Evolutionary conservation across 2,329 filamentous ascomycete species (phyloP), one percentile per base, ranked within the genome.

Genomic region (Xylaria sp.): DNA sequence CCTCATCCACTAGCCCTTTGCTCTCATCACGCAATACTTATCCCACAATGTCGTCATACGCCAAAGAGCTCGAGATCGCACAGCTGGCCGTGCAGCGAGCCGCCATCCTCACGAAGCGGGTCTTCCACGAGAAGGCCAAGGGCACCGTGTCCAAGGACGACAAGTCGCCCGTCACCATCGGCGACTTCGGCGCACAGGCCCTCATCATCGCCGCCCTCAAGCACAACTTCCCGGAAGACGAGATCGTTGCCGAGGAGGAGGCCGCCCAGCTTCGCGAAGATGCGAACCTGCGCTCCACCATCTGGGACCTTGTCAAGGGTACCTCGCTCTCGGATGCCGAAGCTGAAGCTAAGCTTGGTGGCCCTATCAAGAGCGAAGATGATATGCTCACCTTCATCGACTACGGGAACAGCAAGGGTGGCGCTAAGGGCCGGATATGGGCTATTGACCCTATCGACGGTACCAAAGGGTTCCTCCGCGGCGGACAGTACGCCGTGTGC

Each of bases 391-490:
- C 88, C 73, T 82, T 90, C 48, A 90, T 93, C 73, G 91, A 93
- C 82, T 81, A 82, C 70, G 91, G 91, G 51, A 88, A 88, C 78
- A 93, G 90, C 81, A 82, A 87, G 66, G 94, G 94, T 69, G 94
- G 94, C 34, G 81, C 83, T 70, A 86, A 84, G 73, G 94, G 94
- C 71, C 87, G 96, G 74, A 93, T 98, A 81, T 99, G 96, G 96
- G 93, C 95, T 50, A 90, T 99, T 66, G 96, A 99, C 81, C 96
- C 96, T 69, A 98, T 99, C 72, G 96, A 99, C 81, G 96, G 96
- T 74, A 99, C 96, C 63, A 97, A 98, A 84, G 97, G 96, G 37
- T 99, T 99, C 84, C 85, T 99, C 70, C 89, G 97, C 71, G 96
- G 96, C 63, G 97, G 94, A 48, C 96, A 99, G 84, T 99, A 99